A percentile compares a stretch with the other conserved stretches of the same genome.
Evolutionary conservation across 2,329 filamentous ascomycete species (phyloP).

Genomic region (Neurospora crassa): DNA sequence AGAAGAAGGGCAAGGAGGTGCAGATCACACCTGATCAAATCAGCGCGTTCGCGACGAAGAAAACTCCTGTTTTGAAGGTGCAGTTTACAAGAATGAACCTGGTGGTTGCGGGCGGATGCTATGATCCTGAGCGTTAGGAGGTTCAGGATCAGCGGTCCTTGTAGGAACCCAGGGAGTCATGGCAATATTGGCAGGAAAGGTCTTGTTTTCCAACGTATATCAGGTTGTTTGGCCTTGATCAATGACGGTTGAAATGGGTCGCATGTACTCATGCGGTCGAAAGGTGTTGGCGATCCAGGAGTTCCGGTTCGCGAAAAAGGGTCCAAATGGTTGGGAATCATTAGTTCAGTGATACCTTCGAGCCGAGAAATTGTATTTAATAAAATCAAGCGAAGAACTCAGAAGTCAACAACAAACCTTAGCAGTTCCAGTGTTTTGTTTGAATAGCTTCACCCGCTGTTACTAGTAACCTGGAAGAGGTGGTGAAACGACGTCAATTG

Average conservation of each 20-base stretch:
- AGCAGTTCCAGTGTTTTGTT: not conserved
- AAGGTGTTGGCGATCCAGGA: not conserved
- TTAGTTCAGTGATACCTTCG: not conserved
- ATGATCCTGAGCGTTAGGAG: constrained; percentile 33
- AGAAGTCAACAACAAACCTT: not conserved
- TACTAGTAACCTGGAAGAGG: not conserved
- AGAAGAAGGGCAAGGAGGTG: constrained; percentile 84
- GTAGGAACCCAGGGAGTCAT: not conserved
- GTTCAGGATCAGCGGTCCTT: not conserved
- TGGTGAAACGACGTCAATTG: not conserved
- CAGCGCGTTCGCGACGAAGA: constrained; percentile 90
- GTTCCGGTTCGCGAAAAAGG: not conserved
- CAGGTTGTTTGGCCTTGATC: not conserved
- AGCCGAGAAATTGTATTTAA: not conserved
- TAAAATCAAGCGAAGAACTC: not conserved
- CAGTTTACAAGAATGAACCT: constrained; percentile 93
- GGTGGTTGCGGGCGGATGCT: constrained; percentile 73
- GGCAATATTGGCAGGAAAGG: not conserved
- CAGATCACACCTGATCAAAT: constrained; percentile 90
- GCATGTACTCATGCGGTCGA: not conserved
- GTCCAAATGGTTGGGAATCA: not conserved
- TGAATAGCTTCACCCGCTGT: not conserved
- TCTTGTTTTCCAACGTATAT: not conserved
- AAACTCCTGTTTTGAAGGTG: constrained; percentile 87
- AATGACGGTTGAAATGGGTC: not conserved